Evolutionary conservation across 257 asterid genomes (phyloP), one percentile per base, ranked within the genome.

Genomic region (Jasminum sambac): DNA sequence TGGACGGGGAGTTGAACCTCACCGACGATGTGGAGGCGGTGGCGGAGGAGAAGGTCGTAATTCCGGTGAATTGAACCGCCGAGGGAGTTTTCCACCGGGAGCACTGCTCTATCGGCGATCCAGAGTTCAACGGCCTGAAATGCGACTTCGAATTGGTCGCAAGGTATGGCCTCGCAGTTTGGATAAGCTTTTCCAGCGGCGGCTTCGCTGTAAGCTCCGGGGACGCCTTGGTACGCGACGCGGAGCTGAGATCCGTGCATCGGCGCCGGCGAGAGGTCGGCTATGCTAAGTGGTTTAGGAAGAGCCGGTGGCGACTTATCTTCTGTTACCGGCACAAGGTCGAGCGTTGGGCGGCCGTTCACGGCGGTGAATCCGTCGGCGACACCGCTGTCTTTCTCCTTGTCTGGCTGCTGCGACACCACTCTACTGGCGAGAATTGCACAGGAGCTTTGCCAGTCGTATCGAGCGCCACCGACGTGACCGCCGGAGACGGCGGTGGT

Each of bases 401-500:
- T 84, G 68, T 84, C 91, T 58, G 79, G 95, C 84, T 93, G 90
- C 71, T 89, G 94, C 0, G 97, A 86, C 9, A 82, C 91, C 23
- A 91, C 97, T 16, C 91, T 94, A 75, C 97, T 86, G 0, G 99
- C 96, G 46, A 94, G 76, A 21, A 94, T 89, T 2, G 97, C 89
- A 75, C 99, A 94, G 9, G 96, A 83, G 79, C 96, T 94, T 79
- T 94, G 99, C 97, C 99, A 94, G 70, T 94, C 97, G 52, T 90
- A 82, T 64, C 97, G 84, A 65, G 65, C 75, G 5, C 85, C 21
- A 19, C 96, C 91, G 9, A 78, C 75, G 0, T 72, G 78, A n/a
- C 89, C 69, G 17, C 25, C 42, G 17, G 38, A 71, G 26, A 72
- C 72, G 0, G 74, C 34, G 42, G 34, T 58, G 21, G 71, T 52